These are phyloP conservation scores for Camelina laxa DNA, from an alignment of 345 rosid species.

Conservation along the genomic window DNA sequence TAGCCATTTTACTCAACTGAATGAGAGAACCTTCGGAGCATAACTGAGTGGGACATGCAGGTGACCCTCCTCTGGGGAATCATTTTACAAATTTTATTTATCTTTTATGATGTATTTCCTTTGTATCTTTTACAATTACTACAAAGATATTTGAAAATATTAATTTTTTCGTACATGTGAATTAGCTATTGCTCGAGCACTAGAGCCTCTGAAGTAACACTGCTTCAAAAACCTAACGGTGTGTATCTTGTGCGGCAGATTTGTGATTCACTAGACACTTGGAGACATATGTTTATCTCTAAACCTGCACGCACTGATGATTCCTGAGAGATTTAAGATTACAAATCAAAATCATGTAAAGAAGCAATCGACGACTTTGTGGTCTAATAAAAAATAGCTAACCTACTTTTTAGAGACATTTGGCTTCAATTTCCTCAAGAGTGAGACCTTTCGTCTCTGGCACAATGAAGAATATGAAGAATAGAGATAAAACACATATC, in stretches of 20 bases:
- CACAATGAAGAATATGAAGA: constrained; percentile 81
- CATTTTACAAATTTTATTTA: neutral
- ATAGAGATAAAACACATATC: constrained; percentile 65
- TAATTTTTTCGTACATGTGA: neutral
- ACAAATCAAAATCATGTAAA: neutral
- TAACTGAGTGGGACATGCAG: neutral
- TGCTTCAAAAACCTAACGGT: neutral
- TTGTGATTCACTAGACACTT: neutral
- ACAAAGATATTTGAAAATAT: neutral
- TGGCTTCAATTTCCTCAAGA: constrained; percentile 91
- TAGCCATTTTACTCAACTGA: no score
- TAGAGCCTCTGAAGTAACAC: neutral
- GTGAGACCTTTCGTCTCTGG: constrained; percentile 98
- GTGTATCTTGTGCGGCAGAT: neutral
- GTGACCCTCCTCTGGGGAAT: neutral
- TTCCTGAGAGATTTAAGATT: neutral
- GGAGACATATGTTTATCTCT: neutral
- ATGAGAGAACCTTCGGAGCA: neutral
- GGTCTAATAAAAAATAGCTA: neutral
- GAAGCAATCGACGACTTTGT: neutral
- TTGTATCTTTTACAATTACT: neutral
- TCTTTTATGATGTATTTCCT: neutral
- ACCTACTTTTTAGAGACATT: constrained; percentile 58
- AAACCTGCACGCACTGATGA: neutral
- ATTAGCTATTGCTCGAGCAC: neutral